Conservation (phyloP, 768 basidiomycete species). For the Mycena rosella region DNA sequence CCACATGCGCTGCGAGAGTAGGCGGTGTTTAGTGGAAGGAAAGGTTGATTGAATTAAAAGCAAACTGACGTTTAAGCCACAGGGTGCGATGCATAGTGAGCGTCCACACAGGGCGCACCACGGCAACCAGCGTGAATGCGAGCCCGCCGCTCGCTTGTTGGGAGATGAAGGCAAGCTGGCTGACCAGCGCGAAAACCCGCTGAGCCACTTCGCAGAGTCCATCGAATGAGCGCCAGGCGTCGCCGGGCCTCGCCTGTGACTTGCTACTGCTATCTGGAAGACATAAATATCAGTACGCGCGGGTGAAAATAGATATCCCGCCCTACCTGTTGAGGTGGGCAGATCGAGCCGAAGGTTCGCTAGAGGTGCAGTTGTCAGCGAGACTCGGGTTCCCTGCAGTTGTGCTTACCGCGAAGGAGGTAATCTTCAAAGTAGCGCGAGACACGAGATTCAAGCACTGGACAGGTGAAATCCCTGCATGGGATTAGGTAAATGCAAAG, state of each 20-base stretch:
- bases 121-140: slow-evolving; percentile 11
- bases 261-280: slow-evolving; percentile 16
- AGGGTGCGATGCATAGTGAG: slow-evolving; percentile 4
- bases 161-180: slow-evolving; percentile 19
- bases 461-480: slow-evolving; percentile 6
- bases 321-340: slow-evolving; percentile 27
- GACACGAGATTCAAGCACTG: slow-evolving; percentile 18
- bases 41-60: background rate
- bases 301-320: too few relatives aligned
- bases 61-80: slow-evolving; percentile 19
- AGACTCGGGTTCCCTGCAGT: background rate
- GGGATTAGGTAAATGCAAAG: background rate
- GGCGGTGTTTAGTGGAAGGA: background rate
- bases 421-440: slow-evolving; percentile 19
- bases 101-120: slow-evolving; percentile 17
- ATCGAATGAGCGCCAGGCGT: slow-evolving; percentile 19
- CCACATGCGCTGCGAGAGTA: slow-evolving; percentile 18
- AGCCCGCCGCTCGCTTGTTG: slow-evolving; percentile 18
- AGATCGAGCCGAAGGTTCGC: slow-evolving; percentile 31
- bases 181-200: slow-evolving; percentile 12
- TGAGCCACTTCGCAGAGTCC: slow-evolving; percentile 1
- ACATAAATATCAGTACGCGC: background rate
- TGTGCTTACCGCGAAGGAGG: slow-evolving; percentile 15
- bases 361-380: background rate
- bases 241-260: slow-evolving; percentile 3